Evolutionary conservation across 106 monocot genomes (phyloP).

Genomic region (Apostasia shenzhenica): DNA sequence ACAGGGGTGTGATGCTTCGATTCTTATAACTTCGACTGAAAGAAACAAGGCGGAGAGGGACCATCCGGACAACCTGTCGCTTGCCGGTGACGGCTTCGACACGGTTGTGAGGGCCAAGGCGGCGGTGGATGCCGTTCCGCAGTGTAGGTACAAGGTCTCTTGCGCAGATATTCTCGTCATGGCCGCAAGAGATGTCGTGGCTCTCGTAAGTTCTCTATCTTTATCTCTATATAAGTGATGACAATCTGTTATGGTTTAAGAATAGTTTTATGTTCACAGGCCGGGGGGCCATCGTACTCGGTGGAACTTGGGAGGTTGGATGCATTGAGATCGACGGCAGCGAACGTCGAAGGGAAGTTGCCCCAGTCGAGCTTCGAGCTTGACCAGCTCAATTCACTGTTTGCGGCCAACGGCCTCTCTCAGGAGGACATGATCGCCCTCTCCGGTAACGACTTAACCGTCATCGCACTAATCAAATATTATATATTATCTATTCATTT

Average conservation of each 20-base stretch:
- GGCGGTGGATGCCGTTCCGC: slow-evolving; percentile 48
- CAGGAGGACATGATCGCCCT: slow-evolving; percentile 80
- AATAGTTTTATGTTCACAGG: slow-evolving; percentile 14
- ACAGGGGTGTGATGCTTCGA: slow-evolving; percentile 64
- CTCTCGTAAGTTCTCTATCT: not conserved
- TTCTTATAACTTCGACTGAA: slow-evolving; percentile 27
- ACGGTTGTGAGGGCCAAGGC: slow-evolving; percentile 59
- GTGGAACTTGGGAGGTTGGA: slow-evolving; percentile 94
- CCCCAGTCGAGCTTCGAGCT: slow-evolving; percentile 49
- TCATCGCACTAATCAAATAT: no score
- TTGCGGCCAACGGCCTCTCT: slow-evolving; percentile 48
- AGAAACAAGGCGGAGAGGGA: slow-evolving; percentile 51
- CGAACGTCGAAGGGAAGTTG: slow-evolving; percentile 62
- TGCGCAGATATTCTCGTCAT: slow-evolving; percentile 65
- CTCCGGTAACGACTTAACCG: slow-evolving; percentile 35
- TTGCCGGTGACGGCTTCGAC: slow-evolving; percentile 71
- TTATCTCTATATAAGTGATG: not conserved
- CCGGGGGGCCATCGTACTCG: slow-evolving; percentile 67
- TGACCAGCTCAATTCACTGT: slow-evolving; percentile 59
- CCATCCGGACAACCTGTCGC: slow-evolving; percentile 42
- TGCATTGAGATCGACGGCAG: slow-evolving; percentile 66
- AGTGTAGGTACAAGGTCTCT: slow-evolving; percentile 53
- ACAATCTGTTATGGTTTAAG: not conserved
- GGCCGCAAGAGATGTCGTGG: slow-evolving; percentile 50
- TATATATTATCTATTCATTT: no score